phyloP scores from a whole-genome alignment of 805 yeast species.

The Starmerella lactis-condensi region DNA sequence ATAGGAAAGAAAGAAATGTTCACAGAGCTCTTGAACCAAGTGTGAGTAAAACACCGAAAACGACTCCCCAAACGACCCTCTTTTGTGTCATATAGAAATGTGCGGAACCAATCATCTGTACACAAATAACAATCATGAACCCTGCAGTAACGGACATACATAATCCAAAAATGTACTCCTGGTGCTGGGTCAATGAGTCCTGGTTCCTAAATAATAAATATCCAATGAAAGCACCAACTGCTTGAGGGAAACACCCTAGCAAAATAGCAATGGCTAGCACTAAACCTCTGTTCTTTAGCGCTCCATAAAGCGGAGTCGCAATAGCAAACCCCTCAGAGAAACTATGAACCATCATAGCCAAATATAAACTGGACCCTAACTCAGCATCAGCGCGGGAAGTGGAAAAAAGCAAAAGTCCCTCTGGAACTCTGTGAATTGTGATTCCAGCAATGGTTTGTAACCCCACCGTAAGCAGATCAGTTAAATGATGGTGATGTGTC shows the following conservation, averaged over 20 bases:
- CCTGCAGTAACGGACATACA: conserved; percentile 66
- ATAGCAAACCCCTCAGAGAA: conserved; percentile 87
- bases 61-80: conserved; percentile 38
- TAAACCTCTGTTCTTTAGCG: conserved; percentile 39
- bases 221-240: conserved; percentile 56
- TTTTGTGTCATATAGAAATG: conserved; percentile 52
- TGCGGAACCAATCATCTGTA: conserved; percentile 75
- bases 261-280: conserved; percentile 50
- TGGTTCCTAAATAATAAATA: conserved; percentile 16
- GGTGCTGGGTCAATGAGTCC: conserved; percentile 20
- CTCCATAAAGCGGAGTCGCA: conserved; percentile 75
- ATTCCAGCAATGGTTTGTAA: conserved; percentile 78
- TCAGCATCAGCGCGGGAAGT: conserved; percentile 49
- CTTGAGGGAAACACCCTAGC: conserved; percentile 73
- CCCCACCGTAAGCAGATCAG: conserved; percentile 69
- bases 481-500: conserved; percentile 19
- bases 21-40: conserved; percentile 10
- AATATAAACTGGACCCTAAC: conserved; percentile 61
- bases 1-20: not conserved
- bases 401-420: conserved; percentile 76
- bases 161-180: conserved; percentile 34
- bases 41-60: conserved; percentile 32
- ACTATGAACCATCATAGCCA: conserved; percentile 76
- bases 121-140: conserved; percentile 58
- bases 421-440: conserved; percentile 81